A percentile compares a stretch with the other conserved stretches of the same genome.
phyloP scores from a whole-genome alignment of 192 early-diverging fungal genomes.

The Funneliformis mosseae region DNA sequence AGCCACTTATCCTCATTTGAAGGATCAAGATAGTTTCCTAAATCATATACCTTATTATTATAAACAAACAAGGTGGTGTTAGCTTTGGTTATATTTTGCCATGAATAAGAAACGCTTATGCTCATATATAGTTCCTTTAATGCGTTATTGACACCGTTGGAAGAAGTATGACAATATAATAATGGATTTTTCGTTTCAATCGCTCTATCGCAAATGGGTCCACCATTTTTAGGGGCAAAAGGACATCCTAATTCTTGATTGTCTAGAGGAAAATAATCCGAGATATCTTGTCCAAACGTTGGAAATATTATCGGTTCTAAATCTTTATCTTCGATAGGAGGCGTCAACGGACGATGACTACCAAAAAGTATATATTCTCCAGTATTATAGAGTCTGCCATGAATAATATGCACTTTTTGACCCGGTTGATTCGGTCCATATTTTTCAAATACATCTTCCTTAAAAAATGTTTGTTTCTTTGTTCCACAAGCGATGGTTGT shows the following conservation, averaged over 20 bases:
- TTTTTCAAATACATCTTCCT: constrained; percentile 43
- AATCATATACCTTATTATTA: constrained; percentile 44
- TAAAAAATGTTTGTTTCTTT: constrained; percentile 30
- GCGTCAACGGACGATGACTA: constrained; percentile 23
- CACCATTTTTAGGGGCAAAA: constrained; percentile 11
- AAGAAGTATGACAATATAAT: constrained; percentile 36
- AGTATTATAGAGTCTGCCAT: constrained; percentile 32
- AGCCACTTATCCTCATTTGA: constrained; percentile 11
- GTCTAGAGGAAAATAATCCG: constrained; percentile 16
- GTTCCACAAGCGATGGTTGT: constrained; percentile 30
- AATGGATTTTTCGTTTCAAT: background rate
- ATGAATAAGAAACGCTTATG: constrained; percentile 34
- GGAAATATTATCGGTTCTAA: constrained; percentile 10
- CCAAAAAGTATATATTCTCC: constrained; percentile 25
- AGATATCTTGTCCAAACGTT: constrained; percentile 30
- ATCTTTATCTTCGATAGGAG: background rate
- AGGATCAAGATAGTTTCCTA: constrained; percentile 14
- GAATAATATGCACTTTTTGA: constrained; percentile 29
- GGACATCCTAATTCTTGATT: constrained; percentile 4
- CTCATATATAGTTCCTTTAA: constrained; percentile 14
- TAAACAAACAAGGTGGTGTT: constrained; percentile 56
- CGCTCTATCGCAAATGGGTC: constrained; percentile 13
- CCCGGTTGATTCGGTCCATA: constrained; percentile 27
- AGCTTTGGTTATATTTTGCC: constrained; percentile 49
- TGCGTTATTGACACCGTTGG: background rate